phyloP scores from a whole-genome alignment of 108 stramenopile genomes.

The Skeletonema menzelii region DNA sequence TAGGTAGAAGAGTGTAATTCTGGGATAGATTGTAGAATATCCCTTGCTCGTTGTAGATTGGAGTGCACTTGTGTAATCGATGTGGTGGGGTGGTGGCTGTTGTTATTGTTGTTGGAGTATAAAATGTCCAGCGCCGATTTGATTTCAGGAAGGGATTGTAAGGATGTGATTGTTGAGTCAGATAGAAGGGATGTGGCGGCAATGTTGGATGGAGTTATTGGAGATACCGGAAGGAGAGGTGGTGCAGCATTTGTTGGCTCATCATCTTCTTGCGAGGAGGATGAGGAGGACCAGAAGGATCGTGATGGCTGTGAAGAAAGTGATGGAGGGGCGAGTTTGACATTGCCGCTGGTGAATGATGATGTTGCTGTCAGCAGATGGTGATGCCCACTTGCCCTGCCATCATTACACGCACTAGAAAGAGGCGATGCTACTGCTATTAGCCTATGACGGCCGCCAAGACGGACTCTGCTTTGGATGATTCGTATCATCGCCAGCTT shows the following conservation, averaged over 20 bases:
- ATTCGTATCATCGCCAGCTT: background rate
- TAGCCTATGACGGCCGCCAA: background rate
- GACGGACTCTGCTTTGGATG: background rate
- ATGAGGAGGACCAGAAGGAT: background rate
- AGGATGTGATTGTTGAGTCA: constrained; percentile 11
- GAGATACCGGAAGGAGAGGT: background rate
- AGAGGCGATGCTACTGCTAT: background rate
- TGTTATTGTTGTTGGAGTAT: background rate
- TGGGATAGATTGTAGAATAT: constrained; percentile 16
- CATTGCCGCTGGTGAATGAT: background rate
- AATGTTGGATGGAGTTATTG: constrained; percentile 17
- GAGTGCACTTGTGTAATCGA: background rate
- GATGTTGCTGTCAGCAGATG: background rate
- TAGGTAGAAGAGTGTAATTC: constrained; percentile 12
- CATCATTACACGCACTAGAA: background rate
- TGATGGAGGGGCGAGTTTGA: background rate
- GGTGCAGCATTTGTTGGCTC: background rate
- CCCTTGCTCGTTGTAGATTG: constrained; percentile 32
- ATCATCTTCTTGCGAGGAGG: background rate
- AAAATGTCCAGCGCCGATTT: constrained; percentile 19
- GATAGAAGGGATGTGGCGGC: constrained; percentile 3
- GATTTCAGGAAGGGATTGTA: constrained; percentile 22
- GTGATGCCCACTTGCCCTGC: background rate
- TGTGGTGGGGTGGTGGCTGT: background rate
- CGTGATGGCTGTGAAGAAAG: background rate